A percentile compares a stretch with the other conserved stretches of the same genome.
Conservation (phyloP, 1,284 basidiomycete genomes). For the Pyrrhoderma lamaoense region DNA sequence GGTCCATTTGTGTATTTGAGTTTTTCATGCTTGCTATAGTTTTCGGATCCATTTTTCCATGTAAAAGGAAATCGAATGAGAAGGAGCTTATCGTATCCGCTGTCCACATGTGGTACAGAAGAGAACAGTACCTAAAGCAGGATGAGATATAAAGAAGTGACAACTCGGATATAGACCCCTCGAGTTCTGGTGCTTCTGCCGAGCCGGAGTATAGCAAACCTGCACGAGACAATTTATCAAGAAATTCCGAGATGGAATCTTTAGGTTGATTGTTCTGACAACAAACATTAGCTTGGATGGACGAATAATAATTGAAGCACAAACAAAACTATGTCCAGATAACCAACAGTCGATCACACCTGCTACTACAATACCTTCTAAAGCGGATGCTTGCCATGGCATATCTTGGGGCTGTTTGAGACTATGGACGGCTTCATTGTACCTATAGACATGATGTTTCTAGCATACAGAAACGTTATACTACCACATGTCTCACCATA, state of each 20-base stretch:
- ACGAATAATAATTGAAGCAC: conserved; percentile 25
- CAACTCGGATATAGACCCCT: conserved; percentile 52
- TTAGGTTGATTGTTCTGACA: conserved; percentile 38
- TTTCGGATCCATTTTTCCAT: conserved; percentile 25
- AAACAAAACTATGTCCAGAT: conserved; percentile 60
- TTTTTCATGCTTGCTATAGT: neutral
- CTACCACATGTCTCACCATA: conserved; percentile 47
- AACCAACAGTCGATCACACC: conserved; percentile 81
- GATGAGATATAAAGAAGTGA: conserved; percentile 59
- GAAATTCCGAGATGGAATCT: conserved; percentile 63
- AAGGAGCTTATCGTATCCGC: conserved; percentile 82
- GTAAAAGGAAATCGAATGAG: conserved; percentile 70
- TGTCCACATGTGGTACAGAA: conserved; percentile 75
- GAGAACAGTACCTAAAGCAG: conserved; percentile 58
- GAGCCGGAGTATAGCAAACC: conserved; percentile 54
- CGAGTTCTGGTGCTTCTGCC: conserved; percentile 41
- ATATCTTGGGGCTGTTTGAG: conserved; percentile 69
- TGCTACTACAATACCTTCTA: conserved; percentile 77
- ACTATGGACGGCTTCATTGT: conserved; percentile 71
- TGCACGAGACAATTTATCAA: conserved; percentile 63
- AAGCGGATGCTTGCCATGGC: conserved; percentile 80
- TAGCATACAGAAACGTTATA: no score
- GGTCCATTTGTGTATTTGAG: neutral
- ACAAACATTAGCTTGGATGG: conserved; percentile 19
- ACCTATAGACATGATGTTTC: conserved; percentile 47